These are phyloP conservation scores for Aspergillus fumigatiaffinis DNA, from an alignment of 2,329 filamentous ascomycete genomes.

Conservation along the genomic window DNA sequence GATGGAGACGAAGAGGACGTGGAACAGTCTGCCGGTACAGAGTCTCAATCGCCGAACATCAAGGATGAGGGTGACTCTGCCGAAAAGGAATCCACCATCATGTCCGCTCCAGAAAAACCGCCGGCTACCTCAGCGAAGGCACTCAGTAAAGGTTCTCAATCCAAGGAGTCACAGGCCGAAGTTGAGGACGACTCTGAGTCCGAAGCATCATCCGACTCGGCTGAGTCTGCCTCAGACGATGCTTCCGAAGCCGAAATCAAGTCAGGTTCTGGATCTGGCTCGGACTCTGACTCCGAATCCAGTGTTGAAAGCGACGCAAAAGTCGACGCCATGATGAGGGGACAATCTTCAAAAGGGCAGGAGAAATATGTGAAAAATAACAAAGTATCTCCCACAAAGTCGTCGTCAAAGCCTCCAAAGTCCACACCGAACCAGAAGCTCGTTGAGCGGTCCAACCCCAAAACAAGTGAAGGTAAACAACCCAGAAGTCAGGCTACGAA, in stretches of 20 bases:
- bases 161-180: background rate
- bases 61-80: background rate
- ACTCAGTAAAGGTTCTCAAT: background rate
- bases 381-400: background rate
- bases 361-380: background rate
- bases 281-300: background rate
- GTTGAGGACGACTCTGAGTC: background rate
- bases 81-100: background rate
- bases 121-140: background rate
- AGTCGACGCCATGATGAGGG: background rate
- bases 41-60: background rate
- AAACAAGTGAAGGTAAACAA: background rate
- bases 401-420: background rate
- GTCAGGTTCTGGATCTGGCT: background rate
- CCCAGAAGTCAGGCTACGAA: background rate
- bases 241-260: background rate
- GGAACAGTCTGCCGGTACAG: background rate
- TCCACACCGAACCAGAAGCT: background rate
- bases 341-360: background rate
- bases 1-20: background rate
- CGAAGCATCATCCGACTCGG: background rate
- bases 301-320: background rate
- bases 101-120: background rate
- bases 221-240: background rate
- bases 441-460: background rate